Base-by-base conservation (phyloP, 2,329 filamentous ascomycete genomes). In the Fusarium austroafricanum region DNA sequence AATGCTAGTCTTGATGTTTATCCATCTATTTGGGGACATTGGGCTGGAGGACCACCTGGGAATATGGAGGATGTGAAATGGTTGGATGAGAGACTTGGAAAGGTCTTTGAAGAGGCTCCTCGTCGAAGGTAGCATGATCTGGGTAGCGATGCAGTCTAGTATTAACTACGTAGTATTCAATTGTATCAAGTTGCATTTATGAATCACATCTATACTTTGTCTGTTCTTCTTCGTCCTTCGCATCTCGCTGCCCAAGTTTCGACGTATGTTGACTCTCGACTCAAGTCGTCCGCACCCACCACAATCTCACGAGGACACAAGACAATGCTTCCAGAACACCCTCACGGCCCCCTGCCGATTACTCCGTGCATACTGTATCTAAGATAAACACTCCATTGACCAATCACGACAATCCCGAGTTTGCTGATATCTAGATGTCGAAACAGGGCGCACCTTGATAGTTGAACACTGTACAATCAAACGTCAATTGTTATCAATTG, bases 41-140 rank as follows among this genome's bases (percentile, higher is more conserved):
- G 87, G 87, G 88, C 88, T 17, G 88, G 88, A 14, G 91, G 91
- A 2, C 91, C 91, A 6, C 91, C 91, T 0, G 83, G 90, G n/a
- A 91, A 86, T 68, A 86, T 84, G 59, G 88, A 90, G 31, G 92
- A 94, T 76, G 84, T 90, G 3, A 86, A 87, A 71, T 94, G 91
- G 90, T 80, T 94, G 40, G 89, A 94, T 73, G 81, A 86, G 40
- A 57, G 64, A 9, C 12, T 74, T n/a, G 35, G 38, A 4, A 70
- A 59, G 21, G 8, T 73, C 4, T 73, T 74, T 52, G 42, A 56
- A 10, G 52, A 68, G 10, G 44, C 57, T 12, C 57, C 62, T 2
- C 37, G 5, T 12, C 31, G 33, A 23, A 23, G 38, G 23, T 31
- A 39, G 14, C n/a, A n/a, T n/a, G n/a, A n/a, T n/a, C n/a, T n/a